A percentile compares a stretch with the other conserved stretches of the same genome.
Conservation (phyloP, 2,329 filamentous ascomycete genomes). For the Dothideomycetes sp. region DNA sequence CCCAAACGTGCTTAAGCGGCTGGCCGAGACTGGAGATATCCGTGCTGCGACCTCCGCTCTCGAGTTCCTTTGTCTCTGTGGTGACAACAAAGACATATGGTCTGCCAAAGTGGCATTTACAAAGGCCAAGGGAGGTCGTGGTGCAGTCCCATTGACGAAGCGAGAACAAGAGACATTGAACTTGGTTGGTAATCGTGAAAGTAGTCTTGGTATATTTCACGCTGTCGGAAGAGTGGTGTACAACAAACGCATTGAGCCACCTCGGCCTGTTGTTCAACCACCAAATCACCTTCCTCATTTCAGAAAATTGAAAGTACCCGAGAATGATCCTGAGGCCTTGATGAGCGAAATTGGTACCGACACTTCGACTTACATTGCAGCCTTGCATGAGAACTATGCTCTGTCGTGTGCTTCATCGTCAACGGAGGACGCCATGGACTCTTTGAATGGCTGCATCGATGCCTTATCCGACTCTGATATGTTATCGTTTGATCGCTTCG, state of each 20-base stretch:
- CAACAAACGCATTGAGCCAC: constrained; percentile 69
- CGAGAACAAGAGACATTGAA: constrained; percentile 73
- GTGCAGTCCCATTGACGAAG: constrained; percentile 56
- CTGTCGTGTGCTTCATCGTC: constrained; percentile 64
- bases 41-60: constrained; percentile 85
- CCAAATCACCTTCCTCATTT: constrained; percentile 38
- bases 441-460: constrained; percentile 76
- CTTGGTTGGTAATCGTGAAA: constrained; percentile 76
- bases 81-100: constrained; percentile 66
- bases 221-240: constrained; percentile 93
- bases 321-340: constrained; percentile 53
- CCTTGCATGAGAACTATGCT: constrained; percentile 87
- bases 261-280: constrained; percentile 34
- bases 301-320: constrained; percentile 34
- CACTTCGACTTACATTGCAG: constrained; percentile 78
- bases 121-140: constrained; percentile 55
- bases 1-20: constrained; percentile 63
- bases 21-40: constrained; percentile 85
- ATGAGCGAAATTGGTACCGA: constrained; percentile 92
- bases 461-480: constrained; percentile 81
- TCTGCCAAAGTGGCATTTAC: constrained; percentile 62
- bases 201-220: constrained; percentile 88
- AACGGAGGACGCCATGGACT: constrained; percentile 58
- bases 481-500: constrained; percentile 65
- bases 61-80: constrained; percentile 82